phyloP scores from a whole-genome alignment of 2,329 filamentous ascomycete species.

The Sporothrix sp. region DNA sequence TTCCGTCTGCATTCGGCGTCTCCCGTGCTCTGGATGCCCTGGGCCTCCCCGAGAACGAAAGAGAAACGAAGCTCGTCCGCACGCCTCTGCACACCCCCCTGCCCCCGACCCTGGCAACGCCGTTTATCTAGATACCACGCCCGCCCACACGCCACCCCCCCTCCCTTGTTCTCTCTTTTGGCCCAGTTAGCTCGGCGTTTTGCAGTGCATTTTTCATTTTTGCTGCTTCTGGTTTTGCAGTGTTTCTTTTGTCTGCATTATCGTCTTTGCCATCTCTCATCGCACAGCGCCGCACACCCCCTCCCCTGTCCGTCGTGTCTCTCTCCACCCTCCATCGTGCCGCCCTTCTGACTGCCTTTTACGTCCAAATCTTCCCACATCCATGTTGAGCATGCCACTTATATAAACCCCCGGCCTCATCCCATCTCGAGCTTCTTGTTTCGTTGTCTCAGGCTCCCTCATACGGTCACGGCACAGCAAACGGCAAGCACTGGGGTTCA shows the following conservation, averaged over 20 bases:
- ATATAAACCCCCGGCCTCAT: constrained; percentile 11
- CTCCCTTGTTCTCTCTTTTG: neutral
- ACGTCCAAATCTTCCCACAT: neutral
- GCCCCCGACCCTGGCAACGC: constrained; percentile 2
- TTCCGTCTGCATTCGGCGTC: constrained; percentile 17
- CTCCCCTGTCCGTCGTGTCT: neutral
- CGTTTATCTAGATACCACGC: constrained; percentile 12
- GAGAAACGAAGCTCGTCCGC: neutral
- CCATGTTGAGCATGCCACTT: constrained; percentile 7
- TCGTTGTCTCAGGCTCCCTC: constrained; percentile 9
- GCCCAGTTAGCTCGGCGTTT: constrained; percentile 7
- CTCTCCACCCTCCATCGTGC: neutral
- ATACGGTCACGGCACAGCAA: constrained; percentile 7
- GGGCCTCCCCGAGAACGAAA: constrained; percentile 4
- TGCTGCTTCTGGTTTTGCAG: neutral
- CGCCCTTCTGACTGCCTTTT: neutral
- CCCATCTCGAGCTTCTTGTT: constrained; percentile 7
- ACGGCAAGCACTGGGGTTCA: too few relatives aligned
- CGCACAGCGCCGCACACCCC: neutral
- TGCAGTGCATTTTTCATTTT: constrained; percentile 1
- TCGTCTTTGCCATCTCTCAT: neutral
- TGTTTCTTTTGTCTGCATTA: neutral
- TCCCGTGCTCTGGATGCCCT: constrained; percentile 14
- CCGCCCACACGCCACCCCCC: neutral
- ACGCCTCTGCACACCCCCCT: neutral